Evolutionary conservation across 805 yeast genomes (phyloP).

Genomic region (Teunomyces lycoperdinae): DNA sequence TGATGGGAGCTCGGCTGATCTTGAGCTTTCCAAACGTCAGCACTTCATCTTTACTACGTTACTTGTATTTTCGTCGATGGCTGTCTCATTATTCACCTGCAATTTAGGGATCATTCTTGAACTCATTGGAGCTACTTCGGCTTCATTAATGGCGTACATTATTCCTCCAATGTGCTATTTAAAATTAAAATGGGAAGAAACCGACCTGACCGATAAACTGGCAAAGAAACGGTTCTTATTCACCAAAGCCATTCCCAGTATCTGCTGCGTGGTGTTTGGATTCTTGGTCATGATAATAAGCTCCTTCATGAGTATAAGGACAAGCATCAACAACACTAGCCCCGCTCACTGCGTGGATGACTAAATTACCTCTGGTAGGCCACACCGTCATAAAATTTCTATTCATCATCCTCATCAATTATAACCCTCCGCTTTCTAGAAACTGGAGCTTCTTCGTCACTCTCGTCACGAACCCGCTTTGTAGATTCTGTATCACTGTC

Average conservation of each 20-base stretch:
- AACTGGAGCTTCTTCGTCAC: constrained; percentile 8
- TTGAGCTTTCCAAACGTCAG: constrained; percentile 42
- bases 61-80: constrained; percentile 67
- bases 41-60: constrained; percentile 66
- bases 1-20: constrained; percentile 30
- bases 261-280: constrained; percentile 69
- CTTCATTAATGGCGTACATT: constrained; percentile 88
- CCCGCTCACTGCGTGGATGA: constrained; percentile 51
- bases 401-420: constrained; percentile 16
- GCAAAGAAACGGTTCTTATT: constrained; percentile 29
- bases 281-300: constrained; percentile 73
- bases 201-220: constrained; percentile 28
- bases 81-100: constrained; percentile 75
- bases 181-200: constrained; percentile 51
- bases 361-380: constrained; percentile 9
- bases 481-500: not conserved
- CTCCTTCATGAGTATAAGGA: constrained; percentile 66
- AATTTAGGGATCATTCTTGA: constrained; percentile 87
- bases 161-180: constrained; percentile 84
- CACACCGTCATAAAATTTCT: not conserved
- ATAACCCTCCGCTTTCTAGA: constrained; percentile 21
- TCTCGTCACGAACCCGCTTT: constrained; percentile 4
- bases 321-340: constrained; percentile 35
- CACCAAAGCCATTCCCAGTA: constrained; percentile 52
- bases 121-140: constrained; percentile 89